phyloP scores from a whole-genome alignment of 768 basidiomycete species.

The Boletus pseudo-olivaceus region DNA sequence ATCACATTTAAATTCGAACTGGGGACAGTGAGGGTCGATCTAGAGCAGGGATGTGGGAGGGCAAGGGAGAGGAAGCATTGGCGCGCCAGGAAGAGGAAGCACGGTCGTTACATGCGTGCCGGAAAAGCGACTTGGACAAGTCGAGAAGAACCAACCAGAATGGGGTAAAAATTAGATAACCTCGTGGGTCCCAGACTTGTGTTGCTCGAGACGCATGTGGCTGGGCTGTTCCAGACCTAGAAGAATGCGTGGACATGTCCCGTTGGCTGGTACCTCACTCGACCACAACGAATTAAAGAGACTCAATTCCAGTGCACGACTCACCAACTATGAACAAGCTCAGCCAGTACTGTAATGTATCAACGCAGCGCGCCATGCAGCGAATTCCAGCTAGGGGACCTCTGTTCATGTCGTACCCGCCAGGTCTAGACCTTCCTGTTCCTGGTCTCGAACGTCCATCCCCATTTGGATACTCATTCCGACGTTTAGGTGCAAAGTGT shows the following conservation, averaged over 20 bases:
- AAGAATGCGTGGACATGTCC: too few relatives aligned
- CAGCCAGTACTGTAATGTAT: too few relatives aligned
- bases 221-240: not conserved
- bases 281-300: too few relatives aligned
- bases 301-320: too few relatives aligned
- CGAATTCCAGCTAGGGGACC: too few relatives aligned
- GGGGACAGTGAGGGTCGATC: not conserved
- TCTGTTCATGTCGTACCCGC: too few relatives aligned
- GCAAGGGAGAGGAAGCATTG: not conserved
- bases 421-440: not conserved
- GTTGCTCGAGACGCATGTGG: not conserved
- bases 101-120: conserved; percentile 16
- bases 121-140: not conserved
- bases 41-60: not conserved
- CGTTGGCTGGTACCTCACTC: too few relatives aligned
- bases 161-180: conserved; percentile 1
- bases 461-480: not conserved
- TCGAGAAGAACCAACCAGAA: conserved; percentile 1
- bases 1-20: conserved; percentile 24
- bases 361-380: too few relatives aligned
- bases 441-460: conserved; percentile 4
- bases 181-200: not conserved
- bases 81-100: not conserved
- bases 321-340: too few relatives aligned
- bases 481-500: not conserved